A percentile compares a stretch with the other conserved stretches of the same genome.
Evolutionary conservation across 441 rosid species (phyloP).

Genomic region (Viola pubescens): DNA sequence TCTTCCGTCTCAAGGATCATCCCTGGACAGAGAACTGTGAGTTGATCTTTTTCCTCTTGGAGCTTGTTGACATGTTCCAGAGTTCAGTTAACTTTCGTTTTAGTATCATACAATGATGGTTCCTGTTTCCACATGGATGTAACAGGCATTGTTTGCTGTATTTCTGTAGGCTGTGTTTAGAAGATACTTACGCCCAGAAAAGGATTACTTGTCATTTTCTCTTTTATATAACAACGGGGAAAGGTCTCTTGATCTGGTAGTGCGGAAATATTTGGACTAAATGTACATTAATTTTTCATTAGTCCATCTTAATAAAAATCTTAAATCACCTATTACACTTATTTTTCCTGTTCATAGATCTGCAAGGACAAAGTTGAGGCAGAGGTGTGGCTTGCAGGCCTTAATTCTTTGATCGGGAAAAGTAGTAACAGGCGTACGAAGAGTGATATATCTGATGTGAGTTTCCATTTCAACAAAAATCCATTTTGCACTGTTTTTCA

Average conservation of each 20-base stretch:
- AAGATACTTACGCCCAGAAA: slow-evolving; percentile 86
- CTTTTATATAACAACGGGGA: slow-evolving; percentile 78
- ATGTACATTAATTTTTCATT: neutral
- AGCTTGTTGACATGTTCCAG: slow-evolving; percentile 5
- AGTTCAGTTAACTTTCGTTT: slow-evolving; percentile 13
- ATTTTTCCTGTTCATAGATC: slow-evolving; percentile 36
- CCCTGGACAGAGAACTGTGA: slow-evolving; percentile 93
- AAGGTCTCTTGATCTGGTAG: slow-evolving; percentile 90
- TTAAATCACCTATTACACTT: slow-evolving; percentile 14
- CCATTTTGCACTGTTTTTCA: neutral
- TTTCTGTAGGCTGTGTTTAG: slow-evolving; percentile 67
- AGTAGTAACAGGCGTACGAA: slow-evolving; percentile 40
- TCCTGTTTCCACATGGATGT: neutral
- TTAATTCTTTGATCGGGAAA: slow-evolving; percentile 49
- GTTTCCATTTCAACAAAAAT: slow-evolving; percentile 16
- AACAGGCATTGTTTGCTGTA: slow-evolving; percentile 13
- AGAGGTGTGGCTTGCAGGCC: slow-evolving; percentile 79
- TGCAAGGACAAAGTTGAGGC: slow-evolving; percentile 90
- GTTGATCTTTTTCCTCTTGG: slow-evolving; percentile 20
- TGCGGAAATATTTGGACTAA: slow-evolving; percentile 7
- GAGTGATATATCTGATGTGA: slow-evolving; percentile 69
- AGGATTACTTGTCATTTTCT: slow-evolving; percentile 84
- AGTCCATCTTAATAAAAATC: slow-evolving; percentile 4
- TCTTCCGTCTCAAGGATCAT: slow-evolving; percentile 48
- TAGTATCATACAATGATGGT: neutral